Conservation (phyloP, 2,329 filamentous ascomycete species). For the Talaromyces pinophilus region DNA sequence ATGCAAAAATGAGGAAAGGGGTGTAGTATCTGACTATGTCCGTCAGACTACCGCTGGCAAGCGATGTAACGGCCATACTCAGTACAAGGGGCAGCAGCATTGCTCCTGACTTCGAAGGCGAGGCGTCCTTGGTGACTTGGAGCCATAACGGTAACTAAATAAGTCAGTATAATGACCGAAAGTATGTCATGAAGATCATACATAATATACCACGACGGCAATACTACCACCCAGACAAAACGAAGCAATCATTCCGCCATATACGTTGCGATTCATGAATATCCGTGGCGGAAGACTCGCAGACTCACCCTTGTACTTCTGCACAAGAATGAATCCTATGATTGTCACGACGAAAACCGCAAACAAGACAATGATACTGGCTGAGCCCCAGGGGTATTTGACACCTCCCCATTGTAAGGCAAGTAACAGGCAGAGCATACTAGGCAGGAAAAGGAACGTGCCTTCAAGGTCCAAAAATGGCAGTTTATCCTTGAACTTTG, state of each 20-base stretch:
- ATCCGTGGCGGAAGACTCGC: constrained; percentile 25
- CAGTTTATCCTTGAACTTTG: constrained; percentile 20
- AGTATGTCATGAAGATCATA: constrained; percentile 5
- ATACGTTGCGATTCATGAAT: constrained; percentile 23
- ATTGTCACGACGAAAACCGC: constrained; percentile 52
- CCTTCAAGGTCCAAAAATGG: constrained; percentile 54
- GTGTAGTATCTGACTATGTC: constrained; percentile 32
- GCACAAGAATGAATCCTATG: constrained; percentile 26
- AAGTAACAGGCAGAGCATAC: constrained; percentile 56
- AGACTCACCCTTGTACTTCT: constrained; percentile 16
- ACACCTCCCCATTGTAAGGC: constrained; percentile 61
- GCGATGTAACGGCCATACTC: constrained; percentile 30
- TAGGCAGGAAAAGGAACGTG: constrained; percentile 54
- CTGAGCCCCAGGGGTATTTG: constrained; percentile 53
- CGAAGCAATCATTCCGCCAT: constrained; percentile 18
- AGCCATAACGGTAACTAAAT: constrained; percentile 34
- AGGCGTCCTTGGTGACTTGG: constrained; percentile 39
- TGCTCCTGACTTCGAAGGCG: constrained; percentile 42
- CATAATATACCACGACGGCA: constrained; percentile 25
- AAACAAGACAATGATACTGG: constrained; percentile 55
- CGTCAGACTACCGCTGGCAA: constrained; percentile 32
- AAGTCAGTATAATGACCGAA: constrained; percentile 21
- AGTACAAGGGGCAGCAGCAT: constrained; percentile 46
- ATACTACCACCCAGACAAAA: constrained; percentile 23
- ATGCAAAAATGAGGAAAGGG: constrained; percentile 33